Evolutionary conservation across 169 alveolate genomes (phyloP).

Genomic region (Plasmodium malariae): DNA sequence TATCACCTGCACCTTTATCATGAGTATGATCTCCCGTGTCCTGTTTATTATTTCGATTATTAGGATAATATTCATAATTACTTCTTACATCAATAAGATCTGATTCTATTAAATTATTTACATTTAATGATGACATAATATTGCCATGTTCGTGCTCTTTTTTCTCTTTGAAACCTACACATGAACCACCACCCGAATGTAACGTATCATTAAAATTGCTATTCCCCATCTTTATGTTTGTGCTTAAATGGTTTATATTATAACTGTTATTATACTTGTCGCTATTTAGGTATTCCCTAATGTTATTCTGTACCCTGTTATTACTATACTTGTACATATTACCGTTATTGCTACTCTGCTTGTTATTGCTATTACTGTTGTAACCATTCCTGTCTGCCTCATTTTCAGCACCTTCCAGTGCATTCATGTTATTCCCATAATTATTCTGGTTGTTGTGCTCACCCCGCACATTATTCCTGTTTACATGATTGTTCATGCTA

Average conservation of each 20-base stretch:
- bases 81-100: constrained; percentile 59
- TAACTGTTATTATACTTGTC: constrained; percentile 26
- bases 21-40: too few relatives aligned
- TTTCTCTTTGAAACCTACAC: constrained; percentile 25
- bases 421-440: not conserved
- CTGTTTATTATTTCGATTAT: not conserved
- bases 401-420: not conserved
- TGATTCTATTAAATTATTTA: constrained; percentile 69
- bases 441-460: not conserved
- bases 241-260: constrained; percentile 46
- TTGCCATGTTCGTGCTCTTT: constrained; percentile 21
- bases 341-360: too few relatives aligned
- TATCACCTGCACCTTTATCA: too few relatives aligned
- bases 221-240: constrained; percentile 67
- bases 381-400: too few relatives aligned
- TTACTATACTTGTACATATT: too few relatives aligned
- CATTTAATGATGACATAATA: constrained; percentile 49
- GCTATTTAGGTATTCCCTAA: too few relatives aligned
- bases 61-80: constrained; percentile 22
- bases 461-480: not conserved
- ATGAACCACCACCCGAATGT: constrained; percentile 11
- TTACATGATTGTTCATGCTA: not conserved
- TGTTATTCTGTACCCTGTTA: too few relatives aligned
- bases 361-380: too few relatives aligned
- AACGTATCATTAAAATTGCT: constrained; percentile 46